These are phyloP conservation scores for Phaffia australis DNA, from an alignment of 768 basidiomycete genomes.

Conservation along the genomic window DNA sequence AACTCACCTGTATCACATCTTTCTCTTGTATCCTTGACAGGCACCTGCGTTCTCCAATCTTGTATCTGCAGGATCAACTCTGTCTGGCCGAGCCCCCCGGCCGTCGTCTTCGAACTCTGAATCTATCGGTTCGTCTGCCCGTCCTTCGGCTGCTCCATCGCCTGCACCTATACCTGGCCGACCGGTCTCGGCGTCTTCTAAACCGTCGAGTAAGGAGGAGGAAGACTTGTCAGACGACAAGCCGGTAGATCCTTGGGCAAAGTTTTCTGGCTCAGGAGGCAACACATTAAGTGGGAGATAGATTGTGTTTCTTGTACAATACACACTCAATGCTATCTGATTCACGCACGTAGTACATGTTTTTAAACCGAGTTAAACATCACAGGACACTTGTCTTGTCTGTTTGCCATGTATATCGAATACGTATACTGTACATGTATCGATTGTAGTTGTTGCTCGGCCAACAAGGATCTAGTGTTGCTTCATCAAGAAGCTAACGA, in stretches of 20 bases:
- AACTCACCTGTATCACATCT: background rate
- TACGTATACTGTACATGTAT: no score
- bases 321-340: no score
- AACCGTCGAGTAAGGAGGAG: constrained; percentile 22
- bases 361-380: no score
- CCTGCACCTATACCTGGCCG: constrained; percentile 12
- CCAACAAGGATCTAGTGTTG: no score
- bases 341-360: no score
- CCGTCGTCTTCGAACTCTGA: background rate
- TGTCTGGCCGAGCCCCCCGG: constrained; percentile 22
- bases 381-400: no score
- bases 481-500: no score
- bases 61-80: constrained; percentile 14
- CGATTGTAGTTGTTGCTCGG: no score
- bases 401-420: no score
- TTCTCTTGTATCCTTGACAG: background rate
- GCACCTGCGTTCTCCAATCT: constrained; percentile 15
- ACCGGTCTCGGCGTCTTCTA: constrained; percentile 13
- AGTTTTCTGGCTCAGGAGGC: constrained; percentile 37
- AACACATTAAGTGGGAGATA: constrained; percentile 19
- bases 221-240: constrained; percentile 37
- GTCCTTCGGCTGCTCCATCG: constrained; percentile 5
- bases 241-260: constrained; percentile 39
- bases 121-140: constrained; percentile 32
- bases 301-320: no score